phyloP scores from a whole-genome alignment of 345 rosid genomes.

The Aquilaria sinensis region DNA sequence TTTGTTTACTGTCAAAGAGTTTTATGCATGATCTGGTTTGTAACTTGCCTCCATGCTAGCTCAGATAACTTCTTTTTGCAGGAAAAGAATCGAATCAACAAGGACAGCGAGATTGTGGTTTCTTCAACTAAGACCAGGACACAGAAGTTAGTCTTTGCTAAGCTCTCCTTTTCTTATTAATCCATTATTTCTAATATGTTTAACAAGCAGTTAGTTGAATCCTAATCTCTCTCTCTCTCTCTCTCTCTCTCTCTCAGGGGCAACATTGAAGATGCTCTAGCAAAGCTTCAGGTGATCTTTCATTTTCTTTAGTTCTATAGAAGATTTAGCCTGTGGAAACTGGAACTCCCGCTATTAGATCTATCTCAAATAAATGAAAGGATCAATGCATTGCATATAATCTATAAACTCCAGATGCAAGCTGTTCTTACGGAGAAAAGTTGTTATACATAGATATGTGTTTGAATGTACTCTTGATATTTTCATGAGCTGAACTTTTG shows the following conservation, averaged over 20 bases:
- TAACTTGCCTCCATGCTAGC: conserved; percentile 10
- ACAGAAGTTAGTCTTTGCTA: conserved; percentile 50
- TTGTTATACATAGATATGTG: neutral
- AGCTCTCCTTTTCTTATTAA: conserved; percentile 4
- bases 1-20: neutral
- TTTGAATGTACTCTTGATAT: neutral
- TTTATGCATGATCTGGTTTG: no score
- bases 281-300: conserved; percentile 70
- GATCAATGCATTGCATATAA: neutral
- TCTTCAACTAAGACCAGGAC: conserved; percentile 95
- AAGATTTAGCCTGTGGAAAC: no score
- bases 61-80: conserved; percentile 19
- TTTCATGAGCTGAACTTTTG: neutral
- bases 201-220: conserved; percentile 8
- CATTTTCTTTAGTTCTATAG: neutral
- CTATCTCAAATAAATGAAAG: neutral
- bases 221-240: neutral
- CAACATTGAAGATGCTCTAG: conserved; percentile 83
- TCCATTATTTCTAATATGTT: conserved; percentile 2
- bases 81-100: conserved; percentile 97
- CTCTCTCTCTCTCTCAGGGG: conserved; percentile 46
- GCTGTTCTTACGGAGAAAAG: neutral
- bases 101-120: conserved; percentile 93
- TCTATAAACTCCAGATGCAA: neutral
- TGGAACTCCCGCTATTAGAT: conserved; percentile 1